Percentiles rank a stretch among this genome's conserved stretches.
Conservation (phyloP, 2,329 filamentous ascomycete species). For the Fusarium irregulare region DNA sequence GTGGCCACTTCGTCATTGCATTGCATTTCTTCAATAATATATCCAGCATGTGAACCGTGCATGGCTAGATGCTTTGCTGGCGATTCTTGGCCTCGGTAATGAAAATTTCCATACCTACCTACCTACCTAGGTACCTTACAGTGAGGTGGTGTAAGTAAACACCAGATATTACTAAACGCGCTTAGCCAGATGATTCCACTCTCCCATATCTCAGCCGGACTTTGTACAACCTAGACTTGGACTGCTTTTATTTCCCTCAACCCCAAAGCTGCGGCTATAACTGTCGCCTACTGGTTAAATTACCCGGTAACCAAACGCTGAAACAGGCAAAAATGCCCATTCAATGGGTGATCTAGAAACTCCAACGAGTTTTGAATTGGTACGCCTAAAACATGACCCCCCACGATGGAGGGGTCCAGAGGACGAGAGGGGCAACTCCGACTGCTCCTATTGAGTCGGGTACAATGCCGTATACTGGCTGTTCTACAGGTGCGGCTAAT, state of each 20-base stretch:
- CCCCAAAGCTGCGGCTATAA: conserved; percentile 18
- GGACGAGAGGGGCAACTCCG: conserved; percentile 34
- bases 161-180: conserved; percentile 17
- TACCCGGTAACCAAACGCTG: conserved; percentile 23
- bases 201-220: neutral
- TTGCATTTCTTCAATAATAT: neutral
- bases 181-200: conserved; percentile 14
- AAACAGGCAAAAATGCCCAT: conserved; percentile 34
- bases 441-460: conserved; percentile 34
- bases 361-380: conserved; percentile 30
- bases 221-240: neutral
- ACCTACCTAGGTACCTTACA: neutral
- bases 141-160: neutral
- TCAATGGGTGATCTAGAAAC: conserved; percentile 1
- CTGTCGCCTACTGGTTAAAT: conserved; percentile 29
- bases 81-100: conserved; percentile 11
- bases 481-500: conserved; percentile 26
- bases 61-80: neutral
- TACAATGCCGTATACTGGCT: conserved; percentile 27
- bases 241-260: conserved; percentile 32
- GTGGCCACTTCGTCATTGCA: conserved; percentile 35
- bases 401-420: conserved; percentile 26
- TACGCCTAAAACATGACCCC: conserved; percentile 28
- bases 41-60: conserved; percentile 7
- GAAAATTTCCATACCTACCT: conserved; percentile 6